Conservation (phyloP, 208 protist genomes). For the Trypanosoma cruzi region DNA sequence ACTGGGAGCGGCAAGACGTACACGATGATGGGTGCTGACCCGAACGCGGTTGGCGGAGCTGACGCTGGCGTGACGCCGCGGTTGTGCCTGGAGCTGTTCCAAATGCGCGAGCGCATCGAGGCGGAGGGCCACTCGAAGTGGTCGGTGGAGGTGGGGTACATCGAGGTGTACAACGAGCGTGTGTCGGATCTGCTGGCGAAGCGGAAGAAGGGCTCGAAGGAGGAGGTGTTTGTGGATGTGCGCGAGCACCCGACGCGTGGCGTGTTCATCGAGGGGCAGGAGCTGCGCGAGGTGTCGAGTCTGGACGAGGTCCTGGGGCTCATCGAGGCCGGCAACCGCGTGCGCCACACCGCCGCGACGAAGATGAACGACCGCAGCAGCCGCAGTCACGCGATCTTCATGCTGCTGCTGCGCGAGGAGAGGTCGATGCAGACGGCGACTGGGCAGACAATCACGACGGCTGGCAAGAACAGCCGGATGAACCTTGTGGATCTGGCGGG, state of each 20-base stretch:
- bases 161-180: conserved; percentile 92
- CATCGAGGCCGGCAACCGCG: conserved; percentile 35
- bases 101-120: conserved; percentile 19
- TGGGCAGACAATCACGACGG: conserved; percentile 14
- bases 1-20: conserved; percentile 63
- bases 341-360: conserved; percentile 41
- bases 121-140: conserved; percentile 32
- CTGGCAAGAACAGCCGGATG: conserved; percentile 37
- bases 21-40: conserved; percentile 45
- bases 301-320: conserved; percentile 31
- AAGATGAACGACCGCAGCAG: conserved; percentile 91
- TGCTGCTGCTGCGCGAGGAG: conserved; percentile 59
- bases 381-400: conserved; percentile 92
- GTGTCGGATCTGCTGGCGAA: conserved; percentile 72
- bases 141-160: conserved; percentile 72
- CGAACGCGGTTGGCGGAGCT: conserved; percentile 28
- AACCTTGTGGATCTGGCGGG: conserved; percentile 88
- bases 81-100: conserved; percentile 29
- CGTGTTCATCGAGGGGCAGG: conserved; percentile 46
- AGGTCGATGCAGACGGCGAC: conserved; percentile 48
- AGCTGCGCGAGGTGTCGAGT: conserved; percentile 13
- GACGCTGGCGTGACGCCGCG: conserved; percentile 39
- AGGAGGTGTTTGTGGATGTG: conserved; percentile 31
- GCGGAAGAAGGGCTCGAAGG: conserved; percentile 27
- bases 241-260: conserved; percentile 38